Evolutionary conservation across 257 asterid genomes (phyloP).

Genomic region (Solanum verrucosum): DNA sequence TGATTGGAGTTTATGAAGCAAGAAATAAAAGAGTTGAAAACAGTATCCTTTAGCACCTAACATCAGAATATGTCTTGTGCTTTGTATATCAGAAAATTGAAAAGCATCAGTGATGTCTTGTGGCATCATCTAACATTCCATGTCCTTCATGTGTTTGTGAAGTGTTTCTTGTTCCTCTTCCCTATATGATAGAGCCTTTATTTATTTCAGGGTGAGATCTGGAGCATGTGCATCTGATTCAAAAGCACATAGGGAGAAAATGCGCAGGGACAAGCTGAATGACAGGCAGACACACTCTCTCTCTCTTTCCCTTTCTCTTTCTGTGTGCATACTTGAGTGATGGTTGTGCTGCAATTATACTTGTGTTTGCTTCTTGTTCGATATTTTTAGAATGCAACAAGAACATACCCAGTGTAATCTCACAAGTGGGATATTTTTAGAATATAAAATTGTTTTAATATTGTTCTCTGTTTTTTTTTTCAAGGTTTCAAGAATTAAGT

Average conservation of each 20-base stretch:
- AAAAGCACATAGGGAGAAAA: conserved; percentile 51
- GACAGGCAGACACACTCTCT: conserved; percentile 32
- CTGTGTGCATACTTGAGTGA: not conserved
- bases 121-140: not conserved
- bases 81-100: not conserved
- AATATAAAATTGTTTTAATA: not conserved
- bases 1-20: not conserved
- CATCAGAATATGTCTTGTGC: not conserved
- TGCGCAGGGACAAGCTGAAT: conserved; percentile 53
- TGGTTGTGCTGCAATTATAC: not conserved
- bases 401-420: not conserved
- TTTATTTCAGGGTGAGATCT: conserved; percentile 22
- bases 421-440: not conserved
- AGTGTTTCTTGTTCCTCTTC: not conserved
- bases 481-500: conserved; percentile 55
- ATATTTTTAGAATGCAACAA: not conserved
- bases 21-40: not conserved
- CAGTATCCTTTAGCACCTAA: not conserved
- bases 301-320: not conserved
- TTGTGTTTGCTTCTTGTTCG: not conserved
- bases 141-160: not conserved
- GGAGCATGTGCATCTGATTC: conserved; percentile 40
- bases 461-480: not conserved
- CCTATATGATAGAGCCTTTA: not conserved
- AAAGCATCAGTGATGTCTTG: not conserved